Evolutionary conservation across 164 flowering plant genomes (phyloP), one percentile per base, ranked within the genome.

Genomic region (Stephania japonica): DNA sequence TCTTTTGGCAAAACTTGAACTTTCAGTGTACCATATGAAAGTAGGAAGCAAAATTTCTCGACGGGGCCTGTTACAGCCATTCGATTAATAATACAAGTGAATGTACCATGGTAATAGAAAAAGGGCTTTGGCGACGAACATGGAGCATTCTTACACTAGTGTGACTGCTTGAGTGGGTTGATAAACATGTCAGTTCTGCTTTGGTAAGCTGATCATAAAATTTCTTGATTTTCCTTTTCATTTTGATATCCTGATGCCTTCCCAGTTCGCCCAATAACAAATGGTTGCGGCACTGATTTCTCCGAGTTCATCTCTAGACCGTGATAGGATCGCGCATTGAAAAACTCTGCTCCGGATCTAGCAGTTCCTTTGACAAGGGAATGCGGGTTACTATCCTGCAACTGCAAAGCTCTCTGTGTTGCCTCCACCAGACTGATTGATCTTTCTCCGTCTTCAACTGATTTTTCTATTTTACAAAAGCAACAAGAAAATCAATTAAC

Each of bases 161-260:
- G 64, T 59, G 64, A 9, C 64, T 19, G 64, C 64, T 59, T 0
- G 9, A 59, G 64, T 59, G 64, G 23, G 23, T 59, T 59, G 24
- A 59, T 59, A 1, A 59, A 4, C 10, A n/a, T 32, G n/a, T 32
- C 4, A 32, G 3, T 32, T 18, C 24, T 47, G 59, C 5, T n/a
- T 21, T 6, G 44, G 70, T 73, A 23, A 43, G 32, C 16, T 7
- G 42, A 44, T 76, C 75, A 76, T 23, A 23, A 26, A 65, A 56
- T 43, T 73, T 42, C 44, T 19, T 56, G 38, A 12, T 70, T 44
- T 19, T 43, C 68, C 50, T 75, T 89, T 85, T 94, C 99, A 49
- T 86, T 85, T n/a, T 77, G 70, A 50, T 94, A 94, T 1, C 94
- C 92, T 8, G 93, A 85, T 41, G 99, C 97, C 81, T 80, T 94